Evolutionary conservation across 163 green algal species (phyloP), one percentile per base, ranked within the genome.

Genomic region (Prototheca wickerhamii): DNA sequence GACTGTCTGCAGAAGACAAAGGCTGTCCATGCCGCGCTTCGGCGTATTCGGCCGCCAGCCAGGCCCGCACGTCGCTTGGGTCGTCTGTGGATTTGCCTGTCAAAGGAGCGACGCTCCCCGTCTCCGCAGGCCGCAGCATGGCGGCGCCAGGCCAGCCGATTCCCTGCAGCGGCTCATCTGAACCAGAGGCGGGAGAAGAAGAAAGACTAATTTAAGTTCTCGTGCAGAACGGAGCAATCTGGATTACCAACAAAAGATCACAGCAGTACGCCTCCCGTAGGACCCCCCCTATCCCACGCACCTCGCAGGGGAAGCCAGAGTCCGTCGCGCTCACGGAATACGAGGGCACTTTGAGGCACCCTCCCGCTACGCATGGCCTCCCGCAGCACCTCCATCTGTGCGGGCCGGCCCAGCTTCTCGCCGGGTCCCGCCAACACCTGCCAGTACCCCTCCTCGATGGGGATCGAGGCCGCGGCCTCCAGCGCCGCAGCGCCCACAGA

Each of bases 301-400:
- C 63, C 63, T 21, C 40, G 30, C 4, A 70, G 44, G 34, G 60
- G 61, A 17, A 37, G 49, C 56, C 62, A 60, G 23, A 76, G 37
- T 2, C 54, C 30, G 33, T 76, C 69, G 0, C 34, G 30, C 26
- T 51, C 58, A 10, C 69, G 35, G 34, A 54, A 76, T 3, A 65
- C 57, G 25, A 63, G 69, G 55, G 57, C 68, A 0, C 63, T 62
- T 21, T 1, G 5, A n/a, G 44, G 30, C 50, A 70, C 28, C 43
- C 44, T 37, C 20, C 56, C 46, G 6, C 40, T 12, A 25, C 44
- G 32, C 35, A 40, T 31, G 29, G 46, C 26, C 42, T 63, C 54
- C 23, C 58, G 46, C 50, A 76, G 57, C 35, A 51, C 5, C 18
- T 70, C 64, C 55, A 70, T 43, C 55, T 42, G 23, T 12, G 12